Base-by-base conservation (phyloP, 345 rosid genomes). In the Lepidium aucheri region DNA sequence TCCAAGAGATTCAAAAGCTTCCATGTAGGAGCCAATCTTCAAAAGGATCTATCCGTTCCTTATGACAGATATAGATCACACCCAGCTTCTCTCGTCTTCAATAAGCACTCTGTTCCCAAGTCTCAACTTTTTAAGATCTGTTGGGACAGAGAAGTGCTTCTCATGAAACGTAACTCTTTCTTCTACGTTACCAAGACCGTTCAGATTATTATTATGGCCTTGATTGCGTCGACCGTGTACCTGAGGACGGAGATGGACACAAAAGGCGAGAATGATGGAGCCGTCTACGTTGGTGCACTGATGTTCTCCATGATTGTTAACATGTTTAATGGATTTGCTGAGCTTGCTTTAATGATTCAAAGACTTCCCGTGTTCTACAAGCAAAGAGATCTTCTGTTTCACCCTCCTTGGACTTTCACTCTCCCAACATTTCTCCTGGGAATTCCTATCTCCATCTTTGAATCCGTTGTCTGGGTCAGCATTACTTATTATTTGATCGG, bases 311-410 rank as follows among this genome's bases (percentile, higher is more conserved):
- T 77, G 85, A 79, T 94, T 70, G 73, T 58, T 11, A 94, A 91
- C 74, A 87, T 84, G 95, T 94, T 94, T 73, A 87, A 91, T 72
- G 97, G 99, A 11, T 83, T 88, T 38, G 53, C 96, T 0, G 99
- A 90, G 85, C 88, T 94, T 6, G 8, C 97, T 5, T 10, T 88
- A 72, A 83, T 77, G 75, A 84, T 94, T 40, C 60, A 30, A 33
- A 84, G 97, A 61, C 93, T 94, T 71, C 91, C 95, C 1, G 96
- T 90, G 64, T 88, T 90, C 39, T 91, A 83, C 80, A 90, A 94
- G 86, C 99, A 94, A 44, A 82, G 97, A 40, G 97, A 94, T 56
- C 91, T 90, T 39, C 68, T 83, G 49, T 86, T 88, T 44, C 85
- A 94, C 34, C 99, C 99, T 12, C 68, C 86, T 1, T 94, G 99